Evolutionary conservation across 108 stramenopile species (phyloP), one percentile per base, ranked within the genome.

Genomic region (Skeletonema tropicum): DNA sequence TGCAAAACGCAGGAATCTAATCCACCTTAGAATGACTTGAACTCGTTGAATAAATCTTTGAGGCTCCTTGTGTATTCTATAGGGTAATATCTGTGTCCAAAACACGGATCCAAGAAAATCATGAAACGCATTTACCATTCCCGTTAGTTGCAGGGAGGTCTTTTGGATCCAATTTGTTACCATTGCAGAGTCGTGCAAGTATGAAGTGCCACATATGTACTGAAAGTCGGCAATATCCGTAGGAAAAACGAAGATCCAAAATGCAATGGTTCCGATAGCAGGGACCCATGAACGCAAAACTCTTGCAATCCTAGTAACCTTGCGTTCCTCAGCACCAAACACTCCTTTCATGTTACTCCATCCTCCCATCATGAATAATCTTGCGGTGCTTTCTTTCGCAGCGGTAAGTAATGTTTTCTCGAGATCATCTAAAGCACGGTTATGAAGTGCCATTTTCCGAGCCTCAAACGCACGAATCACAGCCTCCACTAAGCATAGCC

Each of bases 191-290:
- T 88, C 87, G 23, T 64, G 59, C 6, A 83, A 71, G 29, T 48
- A 57, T 17, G 12, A 31, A 21, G 49, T 73, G 6, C 76, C 75
- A 25, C 80, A 79, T 13, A 41, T 25, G 5, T 42, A 70, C 4
- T 60, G 60, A 60, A 77, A 77, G 57, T 79, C 83, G 15, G 46
- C 26, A 32, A 45, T 57, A 45, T 68, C 48, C 38, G 80, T 82
- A 0, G 87, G 87, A 25, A 87, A 60, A 29, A 87, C 69, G 36
- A 87, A 69, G 9, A 85, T 29, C 87, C 87, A 87, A 79, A 79
- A 82, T 23, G 74, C 52, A 60, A 87, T 68, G 10, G 73, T 73
- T 3, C 78, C 73, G 11, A 85, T 26, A 6, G 84, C 82, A 5
- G 87, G 84, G 38, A 82, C 74, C 84, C 87, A 87, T 17, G 81